phyloP scores from a whole-genome alignment of 106 monocot genomes.

The Narthecium ossifragum region DNA sequence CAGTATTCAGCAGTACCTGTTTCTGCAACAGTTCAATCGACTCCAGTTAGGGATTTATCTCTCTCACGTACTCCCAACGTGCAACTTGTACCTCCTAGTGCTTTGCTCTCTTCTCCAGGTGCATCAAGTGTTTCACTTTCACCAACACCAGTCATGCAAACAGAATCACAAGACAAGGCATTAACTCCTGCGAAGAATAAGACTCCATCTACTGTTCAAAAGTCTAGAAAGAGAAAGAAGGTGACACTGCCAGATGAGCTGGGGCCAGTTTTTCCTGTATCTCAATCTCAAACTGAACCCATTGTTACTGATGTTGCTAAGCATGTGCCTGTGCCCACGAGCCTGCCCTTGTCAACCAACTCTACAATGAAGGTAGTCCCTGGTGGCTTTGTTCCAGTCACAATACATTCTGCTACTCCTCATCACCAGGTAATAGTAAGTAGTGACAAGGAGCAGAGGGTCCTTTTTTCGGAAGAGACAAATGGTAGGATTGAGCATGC shows the following conservation, averaged over 20 bases:
- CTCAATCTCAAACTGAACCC: slow-evolving; percentile 23
- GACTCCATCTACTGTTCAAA: slow-evolving; percentile 25
- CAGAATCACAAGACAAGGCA: slow-evolving; percentile 26
- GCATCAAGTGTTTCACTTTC: slow-evolving; percentile 18
- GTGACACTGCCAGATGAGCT: slow-evolving; percentile 11
- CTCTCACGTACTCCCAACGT: slow-evolving; percentile 20
- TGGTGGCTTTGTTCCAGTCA: slow-evolving; percentile 15
- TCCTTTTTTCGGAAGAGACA: slow-evolving; percentile 53
- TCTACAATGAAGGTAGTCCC: slow-evolving; percentile 19
- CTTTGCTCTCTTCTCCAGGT: slow-evolving; percentile 20
- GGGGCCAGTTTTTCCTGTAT: slow-evolving; percentile 13
- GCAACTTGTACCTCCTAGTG: slow-evolving; percentile 32
- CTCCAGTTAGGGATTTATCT: slow-evolving; percentile 33
- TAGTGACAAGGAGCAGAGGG: slow-evolving; percentile 29
- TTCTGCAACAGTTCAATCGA: slow-evolving; percentile 37
- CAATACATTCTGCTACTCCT: slow-evolving; percentile 15
- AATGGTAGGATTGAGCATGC: slow-evolving; percentile 64
- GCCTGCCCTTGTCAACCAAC: slow-evolving; percentile 13
- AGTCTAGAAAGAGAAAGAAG: slow-evolving; percentile 71
- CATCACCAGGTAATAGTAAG: slow-evolving; percentile 33
- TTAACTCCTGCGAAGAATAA: slow-evolving; percentile 17
- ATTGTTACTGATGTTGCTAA: slow-evolving; percentile 17
- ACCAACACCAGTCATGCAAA: slow-evolving; percentile 8
- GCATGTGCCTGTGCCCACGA: slow-evolving; percentile 10
- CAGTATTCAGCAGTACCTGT: slow-evolving; percentile 26